These are phyloP conservation scores for Bipolaris zeicola DNA, from an alignment of 2,329 filamentous ascomycete species.

Conservation along the genomic window DNA sequence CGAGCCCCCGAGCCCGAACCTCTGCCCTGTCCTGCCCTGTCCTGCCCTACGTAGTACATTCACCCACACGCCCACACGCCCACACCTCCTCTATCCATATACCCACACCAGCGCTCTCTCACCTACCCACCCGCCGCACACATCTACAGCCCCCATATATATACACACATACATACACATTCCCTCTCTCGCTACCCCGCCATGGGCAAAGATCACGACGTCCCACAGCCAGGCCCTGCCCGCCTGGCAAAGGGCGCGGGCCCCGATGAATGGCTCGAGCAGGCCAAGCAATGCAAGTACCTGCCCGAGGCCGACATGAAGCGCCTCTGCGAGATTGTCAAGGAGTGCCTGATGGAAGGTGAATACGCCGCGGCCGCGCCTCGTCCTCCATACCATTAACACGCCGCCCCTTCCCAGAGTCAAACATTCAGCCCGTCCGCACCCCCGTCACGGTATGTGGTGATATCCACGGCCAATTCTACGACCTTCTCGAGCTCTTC, in stretches of 20 bases:
- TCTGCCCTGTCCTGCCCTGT: no score
- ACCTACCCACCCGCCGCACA: no score
- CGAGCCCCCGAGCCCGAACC: no score
- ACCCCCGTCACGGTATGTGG: slow-evolving; percentile 97
- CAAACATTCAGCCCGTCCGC: slow-evolving; percentile 96
- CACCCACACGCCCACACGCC: no score
- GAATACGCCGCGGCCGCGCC: slow-evolving; percentile 26
- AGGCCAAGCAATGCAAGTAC: slow-evolving; percentile 97
- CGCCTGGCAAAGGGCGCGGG: slow-evolving; percentile 82
- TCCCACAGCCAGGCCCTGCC: slow-evolving; percentile 90
- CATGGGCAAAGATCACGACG: slow-evolving; percentile 61
- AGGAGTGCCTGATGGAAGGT: slow-evolving; percentile 99
- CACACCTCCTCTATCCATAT: no score
- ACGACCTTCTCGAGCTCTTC: slow-evolving; percentile 96
- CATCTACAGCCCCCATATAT: no score
- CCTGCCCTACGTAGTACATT: no score
- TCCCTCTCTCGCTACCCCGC: slow-evolving; percentile 1
- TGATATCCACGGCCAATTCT: slow-evolving; percentile 98
- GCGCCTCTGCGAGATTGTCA: slow-evolving; percentile 97
- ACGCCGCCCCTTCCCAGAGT: slow-evolving; percentile 64
- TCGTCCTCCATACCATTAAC: neutral
- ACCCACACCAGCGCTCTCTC: neutral
- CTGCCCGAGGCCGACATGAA: slow-evolving; percentile 97
- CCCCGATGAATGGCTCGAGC: slow-evolving; percentile 93
- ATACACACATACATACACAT: neutral